Evolutionary conservation across 306 rosid species (phyloP).

Genomic region (Gillenia trifoliata): DNA sequence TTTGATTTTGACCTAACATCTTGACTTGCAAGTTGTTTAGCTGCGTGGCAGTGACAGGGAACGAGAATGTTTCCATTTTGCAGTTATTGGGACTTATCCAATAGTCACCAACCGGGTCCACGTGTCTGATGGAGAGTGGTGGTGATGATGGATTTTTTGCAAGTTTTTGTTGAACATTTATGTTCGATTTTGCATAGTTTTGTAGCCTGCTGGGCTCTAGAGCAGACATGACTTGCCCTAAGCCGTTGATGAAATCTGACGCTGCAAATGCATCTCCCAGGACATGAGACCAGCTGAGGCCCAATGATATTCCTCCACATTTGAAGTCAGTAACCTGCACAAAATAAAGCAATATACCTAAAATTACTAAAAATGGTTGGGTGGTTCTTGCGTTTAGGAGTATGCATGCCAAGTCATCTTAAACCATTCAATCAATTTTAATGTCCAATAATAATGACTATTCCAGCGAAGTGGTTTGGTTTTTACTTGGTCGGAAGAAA

Average conservation of each 20-base stretch:
- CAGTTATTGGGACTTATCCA: conserved; percentile 54
- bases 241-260: conserved; percentile 43
- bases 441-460: too few relatives aligned
- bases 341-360: too few relatives aligned
- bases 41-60: conserved; percentile 42
- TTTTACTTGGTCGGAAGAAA: too few relatives aligned
- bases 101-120: conserved; percentile 72
- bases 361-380: too few relatives aligned
- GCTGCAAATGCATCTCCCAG: conserved; percentile 60
- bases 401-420: too few relatives aligned
- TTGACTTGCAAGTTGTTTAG: conserved; percentile 8
- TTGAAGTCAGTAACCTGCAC: conserved; percentile 51
- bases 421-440: too few relatives aligned
- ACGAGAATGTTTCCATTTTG: conserved; percentile 68
- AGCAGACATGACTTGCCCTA: conserved; percentile 24
- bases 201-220: neutral
- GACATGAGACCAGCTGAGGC: conserved; percentile 81
- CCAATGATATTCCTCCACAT: conserved; percentile 75
- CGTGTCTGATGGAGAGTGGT: conserved; percentile 39
- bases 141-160: neutral
- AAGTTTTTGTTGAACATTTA: neutral
- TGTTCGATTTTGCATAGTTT: conserved; percentile 22
- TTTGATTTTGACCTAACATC: neutral
- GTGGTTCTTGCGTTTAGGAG: too few relatives aligned
- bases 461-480: too few relatives aligned